Evolutionary conservation across 116 monocot genomes (phyloP).

Genomic region (Cymodocea nodosa): DNA sequence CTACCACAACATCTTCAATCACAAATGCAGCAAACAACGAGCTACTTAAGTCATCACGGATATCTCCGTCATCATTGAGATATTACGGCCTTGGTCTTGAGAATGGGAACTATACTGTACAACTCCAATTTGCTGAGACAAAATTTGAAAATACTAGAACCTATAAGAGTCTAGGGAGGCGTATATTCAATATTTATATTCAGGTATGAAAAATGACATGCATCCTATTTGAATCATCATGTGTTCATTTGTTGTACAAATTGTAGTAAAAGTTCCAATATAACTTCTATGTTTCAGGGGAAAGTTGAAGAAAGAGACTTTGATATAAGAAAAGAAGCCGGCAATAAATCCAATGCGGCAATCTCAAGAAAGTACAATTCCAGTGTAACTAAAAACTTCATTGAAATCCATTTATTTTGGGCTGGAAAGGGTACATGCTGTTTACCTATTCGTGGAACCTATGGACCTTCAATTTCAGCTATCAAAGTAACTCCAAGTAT

Average conservation of each 20-base stretch:
- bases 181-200: conserved; percentile 52
- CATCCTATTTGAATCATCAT: background rate
- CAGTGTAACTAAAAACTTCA: conserved; percentile 10
- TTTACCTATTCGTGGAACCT: no score
- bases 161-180: conserved; percentile 40
- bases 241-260: background rate
- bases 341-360: background rate
- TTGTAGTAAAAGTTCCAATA: background rate
- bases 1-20: conserved; percentile 23
- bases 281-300: conserved; percentile 8
- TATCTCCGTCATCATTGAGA: conserved; percentile 60
- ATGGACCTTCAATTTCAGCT: no score
- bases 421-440: no score
- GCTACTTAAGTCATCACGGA: conserved; percentile 38
- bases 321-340: conserved; percentile 20
- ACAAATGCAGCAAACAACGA: conserved; percentile 37
- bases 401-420: conserved; percentile 9
- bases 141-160: conserved; percentile 11
- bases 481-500: no score
- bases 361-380: conserved; percentile 1
- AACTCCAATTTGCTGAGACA: conserved; percentile 45
- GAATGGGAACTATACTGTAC: conserved; percentile 58
- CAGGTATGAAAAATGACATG: conserved; percentile 27
- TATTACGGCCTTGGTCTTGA: conserved; percentile 72
- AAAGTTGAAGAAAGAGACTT: conserved; percentile 20